phyloP scores from a whole-genome alignment of 78 protist genomes.

The Mantamonas sphyraenae region DNA sequence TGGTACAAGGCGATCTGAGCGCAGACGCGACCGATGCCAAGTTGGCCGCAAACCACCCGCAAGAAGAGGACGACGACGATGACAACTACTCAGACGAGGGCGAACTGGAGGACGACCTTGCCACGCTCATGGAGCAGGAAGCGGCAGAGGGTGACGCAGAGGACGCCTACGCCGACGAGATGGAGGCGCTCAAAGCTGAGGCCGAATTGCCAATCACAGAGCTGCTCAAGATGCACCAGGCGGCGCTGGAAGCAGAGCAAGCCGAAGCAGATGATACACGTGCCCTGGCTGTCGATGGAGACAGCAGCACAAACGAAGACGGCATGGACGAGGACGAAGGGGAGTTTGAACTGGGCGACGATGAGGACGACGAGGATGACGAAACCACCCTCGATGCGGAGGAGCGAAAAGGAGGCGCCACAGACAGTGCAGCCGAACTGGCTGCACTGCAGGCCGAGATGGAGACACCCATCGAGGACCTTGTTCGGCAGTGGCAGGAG shows the following conservation, averaged over 20 bases:
- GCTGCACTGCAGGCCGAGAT: no score
- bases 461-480: not conserved
- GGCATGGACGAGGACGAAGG: conserved; percentile 2
- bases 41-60: not conserved
- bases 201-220: not conserved
- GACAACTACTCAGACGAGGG: conserved; percentile 3
- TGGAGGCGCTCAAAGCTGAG: no score
- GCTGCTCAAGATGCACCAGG: not conserved
- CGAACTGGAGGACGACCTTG: conserved; percentile 17
- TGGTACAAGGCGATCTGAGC: conserved; percentile 11
- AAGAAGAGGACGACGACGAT: conserved; percentile 10
- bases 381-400: conserved; percentile 1
- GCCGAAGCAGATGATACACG: conserved; percentile 1
- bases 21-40: conserved; percentile 7
- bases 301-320: no score
- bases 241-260: not conserved
- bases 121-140: not conserved
- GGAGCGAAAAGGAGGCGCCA: no score
- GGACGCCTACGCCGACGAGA: not conserved
- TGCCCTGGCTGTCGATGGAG: not conserved
- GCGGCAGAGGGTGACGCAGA: conserved; percentile 23
- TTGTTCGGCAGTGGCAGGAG: no score
- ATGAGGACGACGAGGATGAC: not conserved
- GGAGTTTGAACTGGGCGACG: not conserved
- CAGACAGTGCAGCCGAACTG: no score